Base-by-base conservation (phyloP, 495 filamentous ascomycete genomes). In the Penicillium macrosclerotiorum region DNA sequence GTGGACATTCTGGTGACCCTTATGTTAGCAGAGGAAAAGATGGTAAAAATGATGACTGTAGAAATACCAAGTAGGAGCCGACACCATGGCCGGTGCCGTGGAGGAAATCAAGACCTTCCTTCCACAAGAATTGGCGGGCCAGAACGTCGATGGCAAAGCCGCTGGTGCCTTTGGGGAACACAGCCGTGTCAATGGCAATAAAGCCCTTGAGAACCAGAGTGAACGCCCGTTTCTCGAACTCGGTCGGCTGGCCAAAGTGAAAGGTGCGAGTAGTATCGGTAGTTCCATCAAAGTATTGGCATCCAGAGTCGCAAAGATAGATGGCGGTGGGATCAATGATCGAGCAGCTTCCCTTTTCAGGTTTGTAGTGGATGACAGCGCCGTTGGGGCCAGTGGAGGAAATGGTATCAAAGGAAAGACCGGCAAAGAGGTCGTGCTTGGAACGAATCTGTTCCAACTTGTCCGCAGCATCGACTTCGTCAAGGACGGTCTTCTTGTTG, bases 11-110 rank as follows among this genome's bases (percentile, higher is more conserved):
- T 91, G 54, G 59, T 11, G 16, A 11, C 12, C 8, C 25, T 68
- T 45, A 69, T 14, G 7, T 42, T 11, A 13, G 12, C n/a, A 25
- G 8, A 2, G 8, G 7, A n/a, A 18, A 23, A 4, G 18, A 11
- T 56, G 16, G 7, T 13, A 13, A 6, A 36, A 33, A 17, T 23
- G 23, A 8, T 5, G 26, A 12, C 22, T 4, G 12, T 19, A 20
- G 11, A 44, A 55, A 63, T 67, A 82, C 79, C 61, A 89, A 66
- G 55, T 80, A 99, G 5, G 89, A 95, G 30, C 94, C 94, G 41
- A 99, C 86, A 17, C 94, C 94, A 63, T 99, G 94, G 23, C 94
- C 94, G 1, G 94, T 99, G 37, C 94, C 93, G 63, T 99, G 94
- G 8, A 94, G 80, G 66, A 94, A 99, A 57, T 99, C 92, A 16